These are phyloP conservation scores for Verticillium nubilum DNA, from an alignment of 2,329 filamentous ascomycete species.

Conservation along the genomic window DNA sequence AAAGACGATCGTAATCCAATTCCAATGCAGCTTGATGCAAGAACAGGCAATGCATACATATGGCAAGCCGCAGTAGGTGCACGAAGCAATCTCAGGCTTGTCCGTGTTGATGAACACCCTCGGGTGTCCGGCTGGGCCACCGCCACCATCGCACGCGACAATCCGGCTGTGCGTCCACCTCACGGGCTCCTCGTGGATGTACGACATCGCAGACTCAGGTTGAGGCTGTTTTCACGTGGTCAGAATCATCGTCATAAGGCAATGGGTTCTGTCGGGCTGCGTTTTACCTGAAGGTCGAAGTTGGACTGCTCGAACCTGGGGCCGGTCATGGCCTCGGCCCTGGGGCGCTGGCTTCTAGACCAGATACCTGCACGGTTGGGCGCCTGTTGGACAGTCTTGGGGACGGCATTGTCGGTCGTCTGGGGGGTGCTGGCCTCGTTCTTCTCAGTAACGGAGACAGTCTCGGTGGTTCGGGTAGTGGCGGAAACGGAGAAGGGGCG, in stretches of 20 bases:
- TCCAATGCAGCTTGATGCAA: background rate
- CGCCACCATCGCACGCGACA: conserved; percentile 88
- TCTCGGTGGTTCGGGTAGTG: conserved; percentile 25
- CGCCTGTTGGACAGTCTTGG: conserved; percentile 63
- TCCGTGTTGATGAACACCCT: conserved; percentile 96
- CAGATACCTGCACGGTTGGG: conserved; percentile 80
- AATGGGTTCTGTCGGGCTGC: background rate
- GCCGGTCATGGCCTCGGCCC: conserved; percentile 81
- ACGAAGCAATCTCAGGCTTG: conserved; percentile 87
- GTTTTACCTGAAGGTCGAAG: conserved; percentile 78
- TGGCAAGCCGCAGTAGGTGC: conserved; percentile 89
- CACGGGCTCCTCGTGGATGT: conserved; percentile 94
- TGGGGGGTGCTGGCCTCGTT: conserved; percentile 35
- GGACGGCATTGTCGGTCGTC: conserved; percentile 33
- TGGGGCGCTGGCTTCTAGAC: conserved; percentile 79
- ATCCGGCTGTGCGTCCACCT: conserved; percentile 79
- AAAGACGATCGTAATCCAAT: background rate
- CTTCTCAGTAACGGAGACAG: conserved; percentile 30
- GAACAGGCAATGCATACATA: conserved; percentile 58
- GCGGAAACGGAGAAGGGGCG: conserved; percentile 44
- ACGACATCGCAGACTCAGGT: conserved; percentile 83
- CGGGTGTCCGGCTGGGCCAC: conserved; percentile 84
- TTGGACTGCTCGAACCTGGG: conserved; percentile 97
- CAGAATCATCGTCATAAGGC: background rate
- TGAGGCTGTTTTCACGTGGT: conserved; percentile 60